Base-by-base conservation (phyloP, 2,329 filamentous ascomycete species). In the Botrytis porri region DNA sequence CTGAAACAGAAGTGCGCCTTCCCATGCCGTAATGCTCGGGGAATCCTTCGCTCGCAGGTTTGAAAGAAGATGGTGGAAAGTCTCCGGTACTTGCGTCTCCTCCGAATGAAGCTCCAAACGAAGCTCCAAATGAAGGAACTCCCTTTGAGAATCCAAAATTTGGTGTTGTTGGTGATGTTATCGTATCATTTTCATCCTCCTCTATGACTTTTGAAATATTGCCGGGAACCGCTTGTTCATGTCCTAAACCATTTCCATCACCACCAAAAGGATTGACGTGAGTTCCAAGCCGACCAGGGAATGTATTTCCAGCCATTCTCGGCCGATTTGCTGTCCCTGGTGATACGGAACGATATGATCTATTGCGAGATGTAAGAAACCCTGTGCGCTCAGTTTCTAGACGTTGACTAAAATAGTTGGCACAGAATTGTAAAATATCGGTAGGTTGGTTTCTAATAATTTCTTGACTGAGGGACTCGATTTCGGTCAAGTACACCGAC, bases 11-110 rank as follows among this genome's bases (percentile, higher is more conserved):
- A 57, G 95, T 98, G 79, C 96, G 93, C 76, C 96, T 92, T 78
- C 90, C 93, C 83, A 97, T 91, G 82, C 97, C 97, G 84, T 98
- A 98, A 82, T 98, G 95, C 78, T 89, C 92, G 72, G 96, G 96
- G 80, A 97, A 93, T 78, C 89, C 90, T 77, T 93, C 90, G 74
- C 88, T 81, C 41, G 76, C 73, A 57, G 76, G 71, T 69, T 79
- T 79, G 80, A 80, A 79, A 74, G 80, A 80, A 10, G 85, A 84
- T 22, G 85, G 83, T 32, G 85, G 85, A 61, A 88, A 86, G 41
- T 80, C 78, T 29, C 82, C 77, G 37, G n/a, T 37, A 48, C 82
- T 81, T 75, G 85, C 85, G 76, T 87, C 86, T 57, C 84, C 85
- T 41, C 88, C 87, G 57, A 81, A 80, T 4, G 77, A 71, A 73